phyloP scores from a whole-genome alignment of 805 yeast genomes.

The Pichia gijzeniarum region DNA sequence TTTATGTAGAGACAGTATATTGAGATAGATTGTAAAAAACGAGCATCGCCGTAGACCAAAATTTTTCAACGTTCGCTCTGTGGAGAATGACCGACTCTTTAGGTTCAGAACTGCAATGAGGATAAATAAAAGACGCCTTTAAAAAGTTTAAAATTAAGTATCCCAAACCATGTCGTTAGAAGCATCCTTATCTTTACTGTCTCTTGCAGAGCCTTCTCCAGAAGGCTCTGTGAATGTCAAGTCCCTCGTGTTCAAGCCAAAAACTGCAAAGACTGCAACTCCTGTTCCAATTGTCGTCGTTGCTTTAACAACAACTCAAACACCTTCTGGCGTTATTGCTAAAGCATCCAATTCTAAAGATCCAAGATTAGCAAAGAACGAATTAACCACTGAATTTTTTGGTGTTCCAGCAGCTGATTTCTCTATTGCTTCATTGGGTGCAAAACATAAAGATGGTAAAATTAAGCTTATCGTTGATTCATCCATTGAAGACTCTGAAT shows the following conservation, averaged over 20 bases:
- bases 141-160: not conserved
- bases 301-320: constrained; percentile 63
- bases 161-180: constrained; percentile 50
- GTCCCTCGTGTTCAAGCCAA: constrained; percentile 83
- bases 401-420: constrained; percentile 53
- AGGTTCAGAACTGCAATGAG: too few relatives aligned
- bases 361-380: constrained; percentile 83
- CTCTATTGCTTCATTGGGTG: constrained; percentile 46
- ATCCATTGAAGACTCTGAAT: constrained; percentile 36
- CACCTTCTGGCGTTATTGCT: constrained; percentile 64
- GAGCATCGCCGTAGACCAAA: too few relatives aligned
- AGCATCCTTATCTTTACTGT: constrained; percentile 59
- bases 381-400: constrained; percentile 61
- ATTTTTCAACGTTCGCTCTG: too few relatives aligned
- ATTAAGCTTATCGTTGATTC: constrained; percentile 55
- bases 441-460: constrained; percentile 44
- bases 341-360: constrained; percentile 67
- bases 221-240: constrained; percentile 54
- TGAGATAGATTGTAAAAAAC: not conserved
- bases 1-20: constrained; percentile 25
- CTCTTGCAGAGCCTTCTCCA: constrained; percentile 48
- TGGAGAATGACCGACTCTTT: too few relatives aligned
- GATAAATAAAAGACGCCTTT: too few relatives aligned
- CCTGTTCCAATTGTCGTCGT: constrained; percentile 78
- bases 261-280: constrained; percentile 73